Percentiles rank a stretch among this genome's conserved stretches.
Conservation (phyloP, 352 stramenopile genomes). For the Paralagenidium karlingii region DNA sequence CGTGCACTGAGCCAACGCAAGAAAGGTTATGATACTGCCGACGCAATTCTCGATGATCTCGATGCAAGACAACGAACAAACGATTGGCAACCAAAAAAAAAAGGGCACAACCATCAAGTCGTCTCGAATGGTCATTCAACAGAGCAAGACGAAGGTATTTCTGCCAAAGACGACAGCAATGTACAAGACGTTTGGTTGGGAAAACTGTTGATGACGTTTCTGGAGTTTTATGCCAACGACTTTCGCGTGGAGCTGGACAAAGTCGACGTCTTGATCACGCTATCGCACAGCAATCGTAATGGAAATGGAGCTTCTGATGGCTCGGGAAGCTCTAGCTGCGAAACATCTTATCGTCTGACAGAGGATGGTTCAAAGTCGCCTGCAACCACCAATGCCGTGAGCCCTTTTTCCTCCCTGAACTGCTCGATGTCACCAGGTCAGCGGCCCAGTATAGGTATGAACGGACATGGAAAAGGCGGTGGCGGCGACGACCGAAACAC, state of each 20-base stretch:
- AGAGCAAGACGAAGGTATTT: slow-evolving; percentile 29
- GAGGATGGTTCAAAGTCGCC: too few species aligned
- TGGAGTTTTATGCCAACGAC: slow-evolving; percentile 77
- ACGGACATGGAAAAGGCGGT: slow-evolving; percentile 1
- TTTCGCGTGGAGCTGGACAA: slow-evolving; percentile 63
- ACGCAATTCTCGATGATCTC: background rate
- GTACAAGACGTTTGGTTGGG: slow-evolving; percentile 28
- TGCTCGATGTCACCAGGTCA: slow-evolving; percentile 4
- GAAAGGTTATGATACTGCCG: background rate
- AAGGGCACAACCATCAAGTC: background rate
- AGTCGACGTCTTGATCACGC: slow-evolving; percentile 28
- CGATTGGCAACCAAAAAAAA: background rate
- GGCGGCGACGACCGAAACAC: too few species aligned
- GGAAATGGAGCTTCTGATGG: too few species aligned
- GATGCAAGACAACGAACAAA: background rate
- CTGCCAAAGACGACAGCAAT: too few species aligned
- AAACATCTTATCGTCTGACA: too few species aligned
- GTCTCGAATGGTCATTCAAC: too few species aligned
- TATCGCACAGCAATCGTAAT: too few species aligned
- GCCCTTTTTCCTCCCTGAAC: slow-evolving; percentile 9
- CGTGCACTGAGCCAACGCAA: slow-evolving; percentile 21
- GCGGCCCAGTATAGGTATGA: slow-evolving; percentile 1
- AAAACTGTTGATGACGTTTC: slow-evolving; percentile 73
- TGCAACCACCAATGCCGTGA: too few species aligned
- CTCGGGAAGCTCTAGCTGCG: too few species aligned